Percentiles rank a stretch among this genome's conserved stretches.
phyloP scores from a whole-genome alignment of 441 rosid species.

The Bruguiera hainesii region DNA sequence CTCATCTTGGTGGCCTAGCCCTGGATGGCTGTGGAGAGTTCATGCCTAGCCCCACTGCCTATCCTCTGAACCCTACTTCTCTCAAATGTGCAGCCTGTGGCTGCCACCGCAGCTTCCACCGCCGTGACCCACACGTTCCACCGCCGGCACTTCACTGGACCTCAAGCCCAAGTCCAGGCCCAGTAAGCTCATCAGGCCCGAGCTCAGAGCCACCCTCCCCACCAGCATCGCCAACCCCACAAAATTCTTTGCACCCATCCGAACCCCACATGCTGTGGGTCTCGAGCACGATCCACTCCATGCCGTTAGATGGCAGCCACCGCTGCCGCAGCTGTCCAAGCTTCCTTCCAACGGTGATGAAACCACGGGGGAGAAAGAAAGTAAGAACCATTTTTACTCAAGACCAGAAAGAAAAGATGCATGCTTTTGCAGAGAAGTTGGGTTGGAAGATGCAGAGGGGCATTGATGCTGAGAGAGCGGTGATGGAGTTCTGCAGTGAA shows the following conservation, averaged over 20 bases:
- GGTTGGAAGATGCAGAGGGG: slow-evolving; percentile 57
- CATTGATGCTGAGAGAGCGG: slow-evolving; percentile 37
- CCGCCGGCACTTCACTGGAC: slow-evolving; percentile 24
- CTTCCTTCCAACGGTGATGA: slow-evolving; percentile 14
- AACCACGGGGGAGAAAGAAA: slow-evolving; percentile 19
- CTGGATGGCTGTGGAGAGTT: slow-evolving; percentile 74
- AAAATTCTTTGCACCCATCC: slow-evolving; percentile 39
- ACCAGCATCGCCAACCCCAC: slow-evolving; percentile 43
- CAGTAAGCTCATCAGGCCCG: slow-evolving; percentile 23
- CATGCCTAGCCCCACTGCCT: slow-evolving; percentile 36
- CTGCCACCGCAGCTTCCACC: slow-evolving; percentile 68
- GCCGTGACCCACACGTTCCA: slow-evolving; percentile 32
- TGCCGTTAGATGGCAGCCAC: slow-evolving; percentile 22
- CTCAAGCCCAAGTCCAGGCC: slow-evolving; percentile 38
- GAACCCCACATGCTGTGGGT: slow-evolving; percentile 46
- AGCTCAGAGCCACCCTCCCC: slow-evolving; percentile 32
- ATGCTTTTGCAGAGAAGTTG: slow-evolving; percentile 44
- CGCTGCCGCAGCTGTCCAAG: slow-evolving; percentile 8
- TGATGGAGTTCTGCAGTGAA: slow-evolving; percentile 43
- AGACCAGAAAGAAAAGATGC: slow-evolving; percentile 60
- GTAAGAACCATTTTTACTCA: slow-evolving; percentile 39
- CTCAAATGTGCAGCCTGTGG: slow-evolving; percentile 43
- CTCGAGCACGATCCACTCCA: slow-evolving; percentile 25
- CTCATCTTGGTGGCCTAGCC: slow-evolving; percentile 55
- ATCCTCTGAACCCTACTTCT: slow-evolving; percentile 35